Conservation (phyloP, 2,329 filamentous ascomycete genomes). For the Colletotrichum sojae region DNA sequence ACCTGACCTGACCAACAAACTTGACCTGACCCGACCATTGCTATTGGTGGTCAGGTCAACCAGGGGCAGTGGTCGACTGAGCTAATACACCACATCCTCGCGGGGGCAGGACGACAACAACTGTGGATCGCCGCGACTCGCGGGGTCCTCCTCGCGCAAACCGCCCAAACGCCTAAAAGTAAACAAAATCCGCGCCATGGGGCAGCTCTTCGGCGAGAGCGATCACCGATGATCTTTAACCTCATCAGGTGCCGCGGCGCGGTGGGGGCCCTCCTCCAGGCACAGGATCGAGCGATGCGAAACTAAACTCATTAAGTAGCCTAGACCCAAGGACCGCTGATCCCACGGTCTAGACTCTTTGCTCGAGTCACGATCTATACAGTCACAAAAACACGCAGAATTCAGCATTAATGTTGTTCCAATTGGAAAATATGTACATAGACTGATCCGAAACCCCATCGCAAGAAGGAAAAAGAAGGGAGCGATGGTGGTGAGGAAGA, state of each 20-base stretch:
- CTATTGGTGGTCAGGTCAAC: too few relatives aligned
- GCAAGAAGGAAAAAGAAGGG: background rate
- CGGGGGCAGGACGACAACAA: too few relatives aligned
- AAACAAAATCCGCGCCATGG: too few relatives aligned
- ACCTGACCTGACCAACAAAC: too few relatives aligned
- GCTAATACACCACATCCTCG: too few relatives aligned
- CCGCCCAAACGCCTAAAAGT: background rate
- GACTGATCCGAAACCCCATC: conserved; percentile 3
- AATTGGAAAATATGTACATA: conserved; percentile 7
- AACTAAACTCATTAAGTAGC: too few relatives aligned
- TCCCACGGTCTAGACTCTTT: background rate
- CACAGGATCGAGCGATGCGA: background rate
- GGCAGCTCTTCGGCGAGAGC: too few relatives aligned
- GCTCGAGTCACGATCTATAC: background rate
- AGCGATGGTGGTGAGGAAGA: conserved; percentile 4
- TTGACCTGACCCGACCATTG: too few relatives aligned
- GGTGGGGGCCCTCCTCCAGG: background rate
- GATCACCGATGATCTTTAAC: conserved; percentile 6
- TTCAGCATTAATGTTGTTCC: conserved; percentile 18
- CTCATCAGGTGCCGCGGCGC: background rate
- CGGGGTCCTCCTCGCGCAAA: background rate
- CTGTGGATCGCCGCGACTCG: background rate
- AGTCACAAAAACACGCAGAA: background rate
- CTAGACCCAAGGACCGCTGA: too few relatives aligned
- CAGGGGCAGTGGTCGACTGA: too few relatives aligned